phyloP scores from a whole-genome alignment of 2,329 filamentous ascomycete genomes.

The Cytospora piceae region DNA sequence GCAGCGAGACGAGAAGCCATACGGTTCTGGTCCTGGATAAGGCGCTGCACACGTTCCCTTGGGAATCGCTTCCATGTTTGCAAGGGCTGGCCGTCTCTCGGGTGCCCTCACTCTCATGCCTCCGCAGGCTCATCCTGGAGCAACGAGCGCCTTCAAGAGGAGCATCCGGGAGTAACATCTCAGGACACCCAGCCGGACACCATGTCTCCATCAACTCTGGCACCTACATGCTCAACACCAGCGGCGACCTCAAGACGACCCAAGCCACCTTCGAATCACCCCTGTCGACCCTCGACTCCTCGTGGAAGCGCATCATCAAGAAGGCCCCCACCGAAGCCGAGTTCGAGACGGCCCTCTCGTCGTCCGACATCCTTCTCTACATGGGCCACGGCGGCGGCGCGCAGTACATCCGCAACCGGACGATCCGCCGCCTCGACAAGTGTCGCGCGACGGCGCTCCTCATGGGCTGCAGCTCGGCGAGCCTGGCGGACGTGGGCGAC shows the following conservation, averaged over 20 bases:
- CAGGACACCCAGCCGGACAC: conserved; percentile 50
- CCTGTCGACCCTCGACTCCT: conserved; percentile 64
- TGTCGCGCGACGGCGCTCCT: conserved; percentile 81
- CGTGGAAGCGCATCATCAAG: conserved; percentile 73
- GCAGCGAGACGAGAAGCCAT: conserved; percentile 55
- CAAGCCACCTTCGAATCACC: conserved; percentile 72
- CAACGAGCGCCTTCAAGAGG: conserved; percentile 35
- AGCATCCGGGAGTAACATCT: conserved; percentile 26
- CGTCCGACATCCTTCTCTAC: conserved; percentile 79
- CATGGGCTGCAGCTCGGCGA: conserved; percentile 92
- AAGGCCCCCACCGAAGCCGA: conserved; percentile 75
- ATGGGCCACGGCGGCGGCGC: conserved; percentile 95
- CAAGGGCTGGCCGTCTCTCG: conserved; percentile 79
- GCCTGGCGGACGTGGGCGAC: conserved; percentile 77
- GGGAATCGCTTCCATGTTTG: conserved; percentile 93
- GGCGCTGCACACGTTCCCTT: conserved; percentile 86
- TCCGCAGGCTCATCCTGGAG: conserved; percentile 75
- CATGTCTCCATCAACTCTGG: conserved; percentile 60
- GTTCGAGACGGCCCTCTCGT: conserved; percentile 69
- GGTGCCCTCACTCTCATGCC: conserved; percentile 81
- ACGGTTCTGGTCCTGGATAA: conserved; percentile 92
- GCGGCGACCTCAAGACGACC: conserved; percentile 79
- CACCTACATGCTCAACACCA: conserved; percentile 88
- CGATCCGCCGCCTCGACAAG: conserved; percentile 75
- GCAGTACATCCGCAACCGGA: conserved; percentile 88